Base-by-base conservation (phyloP, 1,284 basidiomycete genomes). In the Ceratobasidium sp. region DNA sequence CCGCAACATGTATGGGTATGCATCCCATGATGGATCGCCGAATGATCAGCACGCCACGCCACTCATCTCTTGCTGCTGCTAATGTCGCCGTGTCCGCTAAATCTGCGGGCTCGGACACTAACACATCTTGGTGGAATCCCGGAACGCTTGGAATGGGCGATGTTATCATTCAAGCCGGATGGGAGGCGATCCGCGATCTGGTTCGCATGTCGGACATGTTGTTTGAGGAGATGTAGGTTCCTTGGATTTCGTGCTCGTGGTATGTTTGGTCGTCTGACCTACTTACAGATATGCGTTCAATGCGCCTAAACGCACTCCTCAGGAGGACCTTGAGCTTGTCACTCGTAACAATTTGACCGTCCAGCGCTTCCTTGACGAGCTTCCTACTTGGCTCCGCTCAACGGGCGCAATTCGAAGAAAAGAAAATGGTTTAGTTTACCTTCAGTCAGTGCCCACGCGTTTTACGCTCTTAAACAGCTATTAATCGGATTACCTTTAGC, bases 181-280 rank as follows among this genome's bases (percentile, higher is more conserved):
- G 71, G 71, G 71, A 75, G 49, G 71, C 71, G 7, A 37, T 75
- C 26, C 71, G 71, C 28, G 71, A 75, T 20, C 33, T 75, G n/a
- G 20, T 64, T 42, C 58, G 35, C 4, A 75, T 75, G n/a, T 39
- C 60, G 33, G 71, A 75, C 10, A 39, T 54, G 35, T 10, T 75
- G 17, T 54, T 75, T 39, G 71, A 75, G 10, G 71, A 61, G 39
- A 75, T 75, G 71, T 65, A 31, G 54, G 71, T 75, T 0, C 8
- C 6, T 2, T 33, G 20, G 47, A n/a, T 26, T 67, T 35, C 23
- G 3, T 53, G 1, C 2, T 10, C 42, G 10, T 11, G 11, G 7
- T 39, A 4, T 20, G 1, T 23, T 37, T 11, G 17, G 6, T 23
- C 17, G 31, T n/a, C 58, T 35, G 13, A 11, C 20, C 23, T 26